Evolutionary conservation across 352 stramenopile genomes (phyloP).

Genomic region (Plasmopara halstedii): DNA sequence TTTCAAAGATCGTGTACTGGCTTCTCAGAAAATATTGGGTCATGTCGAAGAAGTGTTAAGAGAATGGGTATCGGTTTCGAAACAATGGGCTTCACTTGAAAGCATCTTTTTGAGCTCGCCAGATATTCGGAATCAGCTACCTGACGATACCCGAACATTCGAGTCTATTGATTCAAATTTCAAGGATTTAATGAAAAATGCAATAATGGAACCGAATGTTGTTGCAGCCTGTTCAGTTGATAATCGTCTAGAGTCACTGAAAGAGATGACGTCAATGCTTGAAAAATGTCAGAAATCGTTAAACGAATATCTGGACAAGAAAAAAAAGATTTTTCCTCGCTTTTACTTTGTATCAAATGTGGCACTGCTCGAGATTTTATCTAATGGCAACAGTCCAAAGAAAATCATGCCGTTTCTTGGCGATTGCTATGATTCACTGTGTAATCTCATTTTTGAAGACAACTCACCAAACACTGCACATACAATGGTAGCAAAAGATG

Average conservation of each 20-base stretch:
- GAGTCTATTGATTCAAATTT: slow-evolving; percentile 87
- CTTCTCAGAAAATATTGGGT: slow-evolving; percentile 71
- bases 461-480: slow-evolving; percentile 70
- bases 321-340: slow-evolving; percentile 88
- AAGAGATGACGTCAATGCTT: slow-evolving; percentile 85
- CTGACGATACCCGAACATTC: slow-evolving; percentile 81
- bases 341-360: slow-evolving; percentile 89
- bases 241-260: slow-evolving; percentile 70
- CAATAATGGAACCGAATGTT: slow-evolving; percentile 78
- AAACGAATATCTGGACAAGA: slow-evolving; percentile 88
- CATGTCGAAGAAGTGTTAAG: slow-evolving; percentile 85
- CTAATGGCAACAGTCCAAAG: slow-evolving; percentile 91
- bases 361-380: slow-evolving; percentile 79
- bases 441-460: slow-evolving; percentile 74
- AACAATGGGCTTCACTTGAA: slow-evolving; percentile 83
- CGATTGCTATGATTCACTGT: slow-evolving; percentile 96
- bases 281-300: slow-evolving; percentile 86
- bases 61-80: slow-evolving; percentile 82
- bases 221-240: slow-evolving; percentile 70
- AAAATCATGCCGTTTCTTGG: slow-evolving; percentile 97
- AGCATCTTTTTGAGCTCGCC: slow-evolving; percentile 86
- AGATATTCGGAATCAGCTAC: slow-evolving; percentile 83
- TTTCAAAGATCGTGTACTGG: slow-evolving; percentile 79
- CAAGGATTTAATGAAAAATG: slow-evolving; percentile 88
- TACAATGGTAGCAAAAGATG: slow-evolving; percentile 83